Evolutionary conservation across 441 rosid genomes (phyloP).

Genomic region (Populus hybrid): DNA sequence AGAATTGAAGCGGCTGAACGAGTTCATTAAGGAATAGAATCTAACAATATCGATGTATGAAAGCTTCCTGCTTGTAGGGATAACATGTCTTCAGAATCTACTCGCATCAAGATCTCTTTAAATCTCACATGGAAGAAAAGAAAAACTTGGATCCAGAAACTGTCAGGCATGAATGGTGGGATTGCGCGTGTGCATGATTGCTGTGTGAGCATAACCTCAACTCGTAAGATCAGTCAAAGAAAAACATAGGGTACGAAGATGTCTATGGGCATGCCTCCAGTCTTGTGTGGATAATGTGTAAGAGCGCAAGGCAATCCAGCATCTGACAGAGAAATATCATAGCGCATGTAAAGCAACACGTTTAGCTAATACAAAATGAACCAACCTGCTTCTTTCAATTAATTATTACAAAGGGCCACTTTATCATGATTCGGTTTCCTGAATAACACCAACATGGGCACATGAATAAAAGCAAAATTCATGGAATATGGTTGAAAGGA

Average conservation of each 20-base stretch:
- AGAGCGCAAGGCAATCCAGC: neutral
- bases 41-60: neutral
- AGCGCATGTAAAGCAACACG: neutral
- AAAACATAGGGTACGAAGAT: too few species aligned
- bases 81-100: neutral
- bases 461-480: constrained; percentile 2
- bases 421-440: neutral
- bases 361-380: neutral
- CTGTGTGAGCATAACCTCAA: neutral
- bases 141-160: neutral
- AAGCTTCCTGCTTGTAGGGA: neutral
- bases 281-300: neutral
- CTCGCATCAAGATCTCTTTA: neutral
- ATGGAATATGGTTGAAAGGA: neutral
- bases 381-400: constrained; percentile 9
- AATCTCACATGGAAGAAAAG: neutral
- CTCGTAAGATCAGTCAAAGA: neutral
- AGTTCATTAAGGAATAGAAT: constrained; percentile 57
- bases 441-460: constrained; percentile 1
- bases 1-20: constrained; percentile 63
- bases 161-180: too few species aligned
- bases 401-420: constrained; percentile 6
- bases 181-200: neutral
- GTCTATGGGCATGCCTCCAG: neutral
- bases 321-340: neutral